Evolutionary conservation across 2,329 filamentous ascomycete species (phyloP).

Genomic region (Helotiales sp.): DNA sequence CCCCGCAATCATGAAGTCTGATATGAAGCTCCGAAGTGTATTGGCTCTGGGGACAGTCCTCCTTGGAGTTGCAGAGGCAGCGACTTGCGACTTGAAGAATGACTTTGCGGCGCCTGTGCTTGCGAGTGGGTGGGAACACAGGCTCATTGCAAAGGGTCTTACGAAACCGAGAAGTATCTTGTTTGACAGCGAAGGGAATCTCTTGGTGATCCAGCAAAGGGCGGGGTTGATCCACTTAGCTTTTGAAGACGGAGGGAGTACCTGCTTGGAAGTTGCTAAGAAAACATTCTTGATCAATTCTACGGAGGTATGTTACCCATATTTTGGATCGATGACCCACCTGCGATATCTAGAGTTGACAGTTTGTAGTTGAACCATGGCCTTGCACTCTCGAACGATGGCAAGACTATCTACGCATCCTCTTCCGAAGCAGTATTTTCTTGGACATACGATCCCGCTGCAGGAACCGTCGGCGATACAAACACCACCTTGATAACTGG

Average conservation of each 20-base stretch:
- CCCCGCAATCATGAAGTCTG: slow-evolving; percentile 18
- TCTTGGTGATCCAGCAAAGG: slow-evolving; percentile 41
- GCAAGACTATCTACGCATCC: slow-evolving; percentile 62
- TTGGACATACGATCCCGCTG: slow-evolving; percentile 67
- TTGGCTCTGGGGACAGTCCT: slow-evolving; percentile 15
- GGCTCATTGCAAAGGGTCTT: slow-evolving; percentile 37
- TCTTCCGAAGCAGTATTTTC: slow-evolving; percentile 62
- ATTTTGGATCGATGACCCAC: neutral
- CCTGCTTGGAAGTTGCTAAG: slow-evolving; percentile 33
- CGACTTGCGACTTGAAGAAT: slow-evolving; percentile 28
- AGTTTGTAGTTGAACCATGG: slow-evolving; percentile 59
- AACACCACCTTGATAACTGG: slow-evolving; percentile 62
- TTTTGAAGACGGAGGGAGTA: slow-evolving; percentile 35
- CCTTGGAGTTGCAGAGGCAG: slow-evolving; percentile 8
- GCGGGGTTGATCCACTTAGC: slow-evolving; percentile 37
- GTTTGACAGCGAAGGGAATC: slow-evolving; percentile 41
- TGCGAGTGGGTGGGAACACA: slow-evolving; percentile 38
- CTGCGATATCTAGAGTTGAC: neutral
- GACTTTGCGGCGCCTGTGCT: slow-evolving; percentile 34
- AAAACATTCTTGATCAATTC: slow-evolving; percentile 33
- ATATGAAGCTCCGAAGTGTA: slow-evolving; percentile 6
- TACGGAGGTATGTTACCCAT: slow-evolving; percentile 20
- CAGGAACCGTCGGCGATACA: slow-evolving; percentile 50
- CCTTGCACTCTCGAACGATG: slow-evolving; percentile 57
- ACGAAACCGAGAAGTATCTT: slow-evolving; percentile 39